Evolutionary conservation across 192 early-diverging fungal species (phyloP), one percentile per base, ranked within the genome.

Genomic region (Coemansia sp.): DNA sequence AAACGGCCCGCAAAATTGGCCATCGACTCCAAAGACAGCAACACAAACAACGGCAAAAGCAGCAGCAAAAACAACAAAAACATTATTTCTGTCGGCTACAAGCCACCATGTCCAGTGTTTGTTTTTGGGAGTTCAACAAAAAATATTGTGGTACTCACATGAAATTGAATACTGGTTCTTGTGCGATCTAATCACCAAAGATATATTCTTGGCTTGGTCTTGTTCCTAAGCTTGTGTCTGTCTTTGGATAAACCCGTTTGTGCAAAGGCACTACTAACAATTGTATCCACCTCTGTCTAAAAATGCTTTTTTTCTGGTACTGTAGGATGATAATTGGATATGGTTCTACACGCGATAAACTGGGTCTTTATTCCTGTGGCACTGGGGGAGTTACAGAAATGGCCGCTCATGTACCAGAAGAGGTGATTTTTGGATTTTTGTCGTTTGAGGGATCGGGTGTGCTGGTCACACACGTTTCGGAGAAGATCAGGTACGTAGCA

Each of bases 301-400:
- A 38, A 4, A 17, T 52, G 2, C 25, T 25, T 51, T 18, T 50
- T n/a, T 42, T 29, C 18, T n/a, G 25, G 38, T 56, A 31, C 7
- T 64, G 5, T 80, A 80, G 77, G 77, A 71, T 80, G 69, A 61
- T 80, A 8, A 61, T 80, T 56, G 77, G 77, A 42, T 80, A 80
- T 20, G 72, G 72, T 33, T 63, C 32, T 36, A 68, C 77, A 7
- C 77, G 77, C 57, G 77, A 75, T 48, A 63, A 56, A 34, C 69
- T 80, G 45, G 56, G 69, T 36, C 66, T 80, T 48, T 80, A 80
- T 54, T 59, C 72, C 5, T 36, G 69, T 4, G 77, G 77, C 60
- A 34, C 42, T 31, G 72, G 69, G 45, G 69, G 72, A 16, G 69
- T 80, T 32, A 48, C 58, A 5, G 68, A 80, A 49, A 80, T 80